Conservation (phyloP, 345 rosid species). For the Kernera saxatilis region DNA sequence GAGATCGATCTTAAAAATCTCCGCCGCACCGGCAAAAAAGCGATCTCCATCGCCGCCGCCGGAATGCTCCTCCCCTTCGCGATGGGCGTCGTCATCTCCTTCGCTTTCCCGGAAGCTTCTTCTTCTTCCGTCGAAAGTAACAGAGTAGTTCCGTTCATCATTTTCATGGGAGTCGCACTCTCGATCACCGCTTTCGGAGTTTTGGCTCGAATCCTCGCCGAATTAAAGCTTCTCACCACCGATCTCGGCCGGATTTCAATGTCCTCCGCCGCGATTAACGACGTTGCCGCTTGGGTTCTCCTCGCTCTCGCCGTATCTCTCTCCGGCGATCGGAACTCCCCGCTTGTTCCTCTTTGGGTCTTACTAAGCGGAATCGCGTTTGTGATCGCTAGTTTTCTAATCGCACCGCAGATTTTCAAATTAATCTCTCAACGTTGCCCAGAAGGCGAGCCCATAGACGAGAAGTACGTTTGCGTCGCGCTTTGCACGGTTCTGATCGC, state of each 20-base stretch:
- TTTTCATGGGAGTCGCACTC: constrained; percentile 86
- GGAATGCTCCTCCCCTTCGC: constrained; percentile 62
- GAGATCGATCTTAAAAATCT: constrained; percentile 52
- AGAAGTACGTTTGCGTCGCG: constrained; percentile 57
- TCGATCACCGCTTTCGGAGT: constrained; percentile 83
- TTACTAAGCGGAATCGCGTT: constrained; percentile 52
- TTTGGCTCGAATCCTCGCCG: constrained; percentile 80
- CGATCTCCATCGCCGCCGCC: constrained; percentile 52
- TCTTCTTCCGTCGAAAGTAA: constrained; percentile 34
- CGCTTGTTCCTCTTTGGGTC: constrained; percentile 67
- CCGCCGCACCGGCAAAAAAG: constrained; percentile 54
- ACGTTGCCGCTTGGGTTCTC: constrained; percentile 75
- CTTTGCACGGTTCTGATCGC: constrained; percentile 53
- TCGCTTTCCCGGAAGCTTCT: constrained; percentile 34
- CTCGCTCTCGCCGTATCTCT: constrained; percentile 80
- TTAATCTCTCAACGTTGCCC: constrained; percentile 64
- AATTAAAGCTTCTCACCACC: constrained; percentile 76
- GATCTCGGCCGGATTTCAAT: constrained; percentile 71
- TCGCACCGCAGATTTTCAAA: constrained; percentile 42
- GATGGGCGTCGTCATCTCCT: constrained; percentile 61
- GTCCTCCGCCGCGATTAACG: constrained; percentile 81
- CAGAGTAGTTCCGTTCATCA: constrained; percentile 46
- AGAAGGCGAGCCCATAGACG: constrained; percentile 74
- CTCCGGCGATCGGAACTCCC: constrained; percentile 47
- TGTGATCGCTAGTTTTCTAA: constrained; percentile 31